A percentile compares a stretch with the other conserved stretches of the same genome.
Evolutionary conservation across 306 rosid genomes (phyloP).

Genomic region (Dryas alaskensis): DNA sequence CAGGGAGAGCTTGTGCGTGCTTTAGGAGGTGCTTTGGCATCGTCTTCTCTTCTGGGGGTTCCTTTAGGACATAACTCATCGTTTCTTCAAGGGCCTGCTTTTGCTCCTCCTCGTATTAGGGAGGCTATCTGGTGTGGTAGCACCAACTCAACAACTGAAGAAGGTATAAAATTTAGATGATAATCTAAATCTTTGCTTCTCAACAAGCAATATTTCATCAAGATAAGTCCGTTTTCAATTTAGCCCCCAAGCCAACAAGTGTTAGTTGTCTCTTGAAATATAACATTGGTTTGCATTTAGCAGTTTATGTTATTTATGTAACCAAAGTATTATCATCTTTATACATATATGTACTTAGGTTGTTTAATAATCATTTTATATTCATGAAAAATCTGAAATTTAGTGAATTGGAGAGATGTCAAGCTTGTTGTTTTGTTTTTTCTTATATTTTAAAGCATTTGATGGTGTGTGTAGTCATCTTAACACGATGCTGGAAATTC

Average conservation of each 20-base stretch:
- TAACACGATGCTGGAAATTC: constrained; percentile 25
- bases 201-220: not conserved
- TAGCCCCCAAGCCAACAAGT: not conserved
- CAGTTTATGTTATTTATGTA: not conserved
- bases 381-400: not conserved
- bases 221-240: not conserved
- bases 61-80: constrained; percentile 97
- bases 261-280: constrained; percentile 1
- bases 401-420: not conserved
- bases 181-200: not conserved
- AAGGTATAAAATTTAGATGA: constrained; percentile 42
- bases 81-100: constrained; percentile 96
- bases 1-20: constrained; percentile 96
- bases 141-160: constrained; percentile 90
- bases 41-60: constrained; percentile 88
- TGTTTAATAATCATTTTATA: not conserved
- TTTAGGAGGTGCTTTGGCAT: constrained; percentile 74
- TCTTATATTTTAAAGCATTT: not conserved
- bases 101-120: constrained; percentile 93
- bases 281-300: not conserved
- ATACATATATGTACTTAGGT: not conserved
- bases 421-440: not conserved
- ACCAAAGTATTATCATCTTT: not conserved
- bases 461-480: constrained; percentile 14
- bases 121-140: constrained; percentile 99